phyloP scores from a whole-genome alignment of 208 protist genomes.

The Spongospora subterranea region DNA sequence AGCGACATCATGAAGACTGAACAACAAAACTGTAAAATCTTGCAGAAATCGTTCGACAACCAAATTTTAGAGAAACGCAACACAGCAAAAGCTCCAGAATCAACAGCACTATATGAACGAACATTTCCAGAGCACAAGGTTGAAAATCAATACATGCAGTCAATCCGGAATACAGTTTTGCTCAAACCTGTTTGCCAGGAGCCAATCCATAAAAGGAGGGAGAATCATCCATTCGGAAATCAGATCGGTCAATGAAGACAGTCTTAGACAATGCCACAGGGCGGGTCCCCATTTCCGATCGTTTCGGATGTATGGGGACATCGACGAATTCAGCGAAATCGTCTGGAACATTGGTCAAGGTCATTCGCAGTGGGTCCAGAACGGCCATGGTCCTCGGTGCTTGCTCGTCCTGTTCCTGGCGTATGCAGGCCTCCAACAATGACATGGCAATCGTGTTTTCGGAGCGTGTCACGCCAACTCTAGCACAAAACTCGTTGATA shows the following conservation, averaged over 20 bases:
- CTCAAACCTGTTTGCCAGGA: constrained; percentile 70
- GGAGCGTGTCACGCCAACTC: constrained; percentile 68
- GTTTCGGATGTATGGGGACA: constrained; percentile 91
- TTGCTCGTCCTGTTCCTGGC: constrained; percentile 65
- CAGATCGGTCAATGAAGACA: constrained; percentile 58
- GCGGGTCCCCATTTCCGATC: constrained; percentile 81
- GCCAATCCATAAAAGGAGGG: constrained; percentile 77
- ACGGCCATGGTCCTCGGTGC: constrained; percentile 67
- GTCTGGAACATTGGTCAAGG: constrained; percentile 58
- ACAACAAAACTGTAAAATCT: not conserved
- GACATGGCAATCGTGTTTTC: constrained; percentile 58
- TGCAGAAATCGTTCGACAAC: not conserved
- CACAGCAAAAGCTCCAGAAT: not conserved
- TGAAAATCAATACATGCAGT: not conserved
- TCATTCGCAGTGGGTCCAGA: constrained; percentile 68
- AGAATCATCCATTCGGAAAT: constrained; percentile 58
- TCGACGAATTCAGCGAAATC: constrained; percentile 73
- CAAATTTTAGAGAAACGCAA: not conserved
- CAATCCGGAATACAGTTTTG: constrained; percentile 62
- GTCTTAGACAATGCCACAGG: constrained; percentile 81
- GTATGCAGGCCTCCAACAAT: constrained; percentile 58
- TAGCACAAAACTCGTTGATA: constrained; percentile 69
- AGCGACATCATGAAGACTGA: no score
- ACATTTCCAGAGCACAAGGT: not conserved
- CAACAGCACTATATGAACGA: not conserved